Evolutionary conservation across 2,329 filamentous ascomycete species (phyloP), one percentile per base, ranked within the genome.

Genomic region (Xylariaceae sp.): DNA sequence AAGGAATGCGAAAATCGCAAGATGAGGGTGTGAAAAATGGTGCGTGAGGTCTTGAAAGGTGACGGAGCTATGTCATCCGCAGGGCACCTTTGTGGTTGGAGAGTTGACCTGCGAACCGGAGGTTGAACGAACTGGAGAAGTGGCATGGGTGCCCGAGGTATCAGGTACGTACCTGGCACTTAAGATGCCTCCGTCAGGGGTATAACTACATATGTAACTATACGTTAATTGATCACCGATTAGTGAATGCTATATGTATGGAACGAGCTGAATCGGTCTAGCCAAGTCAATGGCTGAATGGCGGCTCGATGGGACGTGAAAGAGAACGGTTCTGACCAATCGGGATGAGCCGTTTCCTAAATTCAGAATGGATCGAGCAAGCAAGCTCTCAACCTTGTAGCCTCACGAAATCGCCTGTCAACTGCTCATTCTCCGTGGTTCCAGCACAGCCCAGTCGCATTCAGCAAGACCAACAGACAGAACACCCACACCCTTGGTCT

Each of bases 281-380:
- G 5, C 23, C 23, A 30, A 6, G 23, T 30, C 23, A 30, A 30
- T 30, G 23, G 5, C 23, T 30, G 23, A 30, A 30, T 4, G 23
- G 23, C 23, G 23, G 23, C 23, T 30, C 23, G 23, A 30, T 67
- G 65, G 66, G 30, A 8, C 56, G 1, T 23, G 35, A 60, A 58
- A 35, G 39, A 51, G 37, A 63, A 73, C 70, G 69, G 5, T 30
- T 74, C 67, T 44, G 61, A 55, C 75, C 74, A 76, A 76, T 75
- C 66, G 72, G 57, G 56, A 54, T 53, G 56, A 60, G 37, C 53
- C 65, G 65, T 67, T 70, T 67, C 63, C 61, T 49, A 68, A 66
- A 61, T 64, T 61, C 57, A 55, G 55, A 50, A 45, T 53, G 37
- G 37, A 41, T 41, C 37, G 9, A 41, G 37, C 30, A 34, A 45